Evolutionary conservation across 768 basidiomycete genomes (phyloP).

Genomic region (Mycena capillaripes): DNA sequence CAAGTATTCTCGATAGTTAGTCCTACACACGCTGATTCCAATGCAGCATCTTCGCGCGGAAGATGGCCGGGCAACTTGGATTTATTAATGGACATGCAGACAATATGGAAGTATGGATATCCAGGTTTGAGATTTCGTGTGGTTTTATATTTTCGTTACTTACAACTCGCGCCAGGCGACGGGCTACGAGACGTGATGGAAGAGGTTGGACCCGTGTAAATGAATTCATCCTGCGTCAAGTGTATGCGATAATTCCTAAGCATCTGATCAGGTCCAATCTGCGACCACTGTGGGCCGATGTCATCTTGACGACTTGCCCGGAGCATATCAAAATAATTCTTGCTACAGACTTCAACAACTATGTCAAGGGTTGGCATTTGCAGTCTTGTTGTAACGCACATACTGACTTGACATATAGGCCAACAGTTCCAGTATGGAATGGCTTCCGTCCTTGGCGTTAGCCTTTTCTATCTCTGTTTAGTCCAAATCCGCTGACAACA

Average conservation of each 20-base stretch:
- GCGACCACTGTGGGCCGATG: slow-evolving; percentile 59
- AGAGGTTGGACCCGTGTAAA: slow-evolving; percentile 56
- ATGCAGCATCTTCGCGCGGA: slow-evolving; percentile 50
- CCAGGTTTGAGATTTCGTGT: slow-evolving; percentile 53
- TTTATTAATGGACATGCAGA: slow-evolving; percentile 22
- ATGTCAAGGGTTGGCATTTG: slow-evolving; percentile 62
- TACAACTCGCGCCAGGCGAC: slow-evolving; percentile 52
- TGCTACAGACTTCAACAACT: slow-evolving; percentile 70
- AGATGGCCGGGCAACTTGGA: slow-evolving; percentile 38
- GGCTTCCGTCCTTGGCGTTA: slow-evolving; percentile 63
- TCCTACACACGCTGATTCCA: no score
- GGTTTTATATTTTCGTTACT: not conserved
- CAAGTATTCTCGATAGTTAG: no score
- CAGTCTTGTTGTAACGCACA: no score
- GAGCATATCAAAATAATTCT: slow-evolving; percentile 71
- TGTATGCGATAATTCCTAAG: no score
- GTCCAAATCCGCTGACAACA: not conserved
- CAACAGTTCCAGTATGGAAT: slow-evolving; percentile 58
- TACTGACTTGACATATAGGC: slow-evolving; percentile 43
- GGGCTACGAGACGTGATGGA: slow-evolving; percentile 52
- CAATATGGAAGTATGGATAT: slow-evolving; percentile 65
- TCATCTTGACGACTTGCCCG: slow-evolving; percentile 64
- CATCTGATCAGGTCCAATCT: no score
- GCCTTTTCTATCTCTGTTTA: not conserved
- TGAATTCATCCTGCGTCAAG: no score